Evolutionary conservation across 345 rosid genomes (phyloP).

Genomic region (Lenwebbia sp.): DNA sequence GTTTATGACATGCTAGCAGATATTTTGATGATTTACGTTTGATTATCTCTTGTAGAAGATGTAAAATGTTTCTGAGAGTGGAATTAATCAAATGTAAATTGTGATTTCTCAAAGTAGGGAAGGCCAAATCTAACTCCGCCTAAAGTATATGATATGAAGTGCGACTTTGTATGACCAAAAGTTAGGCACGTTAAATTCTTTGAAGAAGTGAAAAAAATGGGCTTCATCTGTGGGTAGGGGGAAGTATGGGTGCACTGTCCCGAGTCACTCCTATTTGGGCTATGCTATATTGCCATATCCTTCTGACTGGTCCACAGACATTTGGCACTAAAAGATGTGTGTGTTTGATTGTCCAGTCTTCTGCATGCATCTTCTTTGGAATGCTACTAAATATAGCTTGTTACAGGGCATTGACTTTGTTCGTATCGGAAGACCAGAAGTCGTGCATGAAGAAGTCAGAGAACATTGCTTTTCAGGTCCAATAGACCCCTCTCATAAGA

Average conservation of each 20-base stretch:
- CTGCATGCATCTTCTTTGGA: neutral
- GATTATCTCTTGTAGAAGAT: neutral
- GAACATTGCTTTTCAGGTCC: slow-evolving; percentile 72
- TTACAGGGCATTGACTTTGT: slow-evolving; percentile 73
- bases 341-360: neutral
- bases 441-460: slow-evolving; percentile 70
- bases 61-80: neutral
- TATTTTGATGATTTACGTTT: neutral
- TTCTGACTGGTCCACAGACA: neutral
- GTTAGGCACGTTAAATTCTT: neutral
- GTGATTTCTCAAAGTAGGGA: neutral
- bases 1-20: neutral
- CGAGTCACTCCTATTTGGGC: neutral
- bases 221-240: neutral
- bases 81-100: neutral
- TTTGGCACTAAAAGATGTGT: neutral
- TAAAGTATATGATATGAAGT: neutral
- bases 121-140: neutral
- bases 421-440: slow-evolving; percentile 86
- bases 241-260: neutral
- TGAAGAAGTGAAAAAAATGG: neutral
- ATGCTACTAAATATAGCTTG: neutral
- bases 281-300: neutral
- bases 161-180: neutral
- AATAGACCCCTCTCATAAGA: slow-evolving; percentile 2